phyloP scores from a whole-genome alignment of 306 rosid species.

The Cicer bijugum region DNA sequence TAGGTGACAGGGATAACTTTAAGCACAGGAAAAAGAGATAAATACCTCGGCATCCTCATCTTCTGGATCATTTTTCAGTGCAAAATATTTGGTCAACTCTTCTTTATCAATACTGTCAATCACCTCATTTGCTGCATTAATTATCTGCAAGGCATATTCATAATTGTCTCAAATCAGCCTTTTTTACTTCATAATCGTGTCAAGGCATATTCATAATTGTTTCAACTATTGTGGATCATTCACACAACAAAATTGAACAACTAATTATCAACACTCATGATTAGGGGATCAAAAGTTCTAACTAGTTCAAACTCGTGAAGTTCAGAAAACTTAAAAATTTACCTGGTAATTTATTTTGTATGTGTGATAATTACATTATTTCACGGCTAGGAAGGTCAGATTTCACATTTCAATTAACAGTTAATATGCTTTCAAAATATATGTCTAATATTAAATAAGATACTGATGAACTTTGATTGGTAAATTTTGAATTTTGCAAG shows the following conservation, averaged over 20 bases:
- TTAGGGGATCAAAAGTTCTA: background rate
- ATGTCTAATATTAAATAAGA: conserved; percentile 32
- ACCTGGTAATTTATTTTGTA: background rate
- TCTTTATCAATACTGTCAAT: conserved; percentile 79
- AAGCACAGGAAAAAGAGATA: conserved; percentile 32
- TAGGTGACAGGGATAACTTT: conserved; percentile 20
- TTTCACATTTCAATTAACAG: conserved; percentile 3
- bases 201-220: conserved; percentile 31
- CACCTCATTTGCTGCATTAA: conserved; percentile 82
- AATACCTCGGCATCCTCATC: conserved; percentile 88
- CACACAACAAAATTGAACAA: background rate
- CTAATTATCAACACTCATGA: conserved; percentile 9
- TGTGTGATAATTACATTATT: background rate
- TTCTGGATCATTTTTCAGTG: conserved; percentile 72
- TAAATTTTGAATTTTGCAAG: conserved; percentile 3
- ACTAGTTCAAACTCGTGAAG: background rate
- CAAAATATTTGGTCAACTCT: conserved; percentile 63
- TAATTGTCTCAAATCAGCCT: background rate
- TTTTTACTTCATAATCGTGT: conserved; percentile 55
- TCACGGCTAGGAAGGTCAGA: background rate
- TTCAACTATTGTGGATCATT: background rate
- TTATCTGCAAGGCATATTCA: conserved; percentile 58
- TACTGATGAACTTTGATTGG: background rate
- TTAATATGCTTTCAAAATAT: conserved; percentile 19
- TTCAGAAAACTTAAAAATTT: conserved; percentile 16